Percentiles rank a stretch among this genome's conserved stretches.
Conservation (phyloP, 2,329 filamentous ascomycete genomes). For the Nemania abortiva region DNA sequence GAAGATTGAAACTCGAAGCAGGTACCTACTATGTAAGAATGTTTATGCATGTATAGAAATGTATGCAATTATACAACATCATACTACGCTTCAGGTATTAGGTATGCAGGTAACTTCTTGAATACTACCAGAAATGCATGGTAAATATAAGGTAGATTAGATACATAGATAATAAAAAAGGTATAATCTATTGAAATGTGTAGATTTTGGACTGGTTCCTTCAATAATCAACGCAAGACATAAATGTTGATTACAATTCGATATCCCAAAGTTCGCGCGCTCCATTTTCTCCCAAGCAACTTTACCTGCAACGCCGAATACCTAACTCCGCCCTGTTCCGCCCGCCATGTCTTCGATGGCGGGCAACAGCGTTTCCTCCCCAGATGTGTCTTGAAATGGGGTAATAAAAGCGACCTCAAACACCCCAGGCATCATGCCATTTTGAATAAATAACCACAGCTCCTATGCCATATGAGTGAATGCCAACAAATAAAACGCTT, state of each 20-base stretch:
- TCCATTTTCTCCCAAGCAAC: background rate
- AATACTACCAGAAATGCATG: too few species aligned
- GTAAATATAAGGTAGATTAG: too few species aligned
- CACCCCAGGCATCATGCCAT: background rate
- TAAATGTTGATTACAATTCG: background rate
- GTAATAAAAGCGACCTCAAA: background rate
- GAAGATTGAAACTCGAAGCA: background rate
- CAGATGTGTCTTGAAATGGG: background rate
- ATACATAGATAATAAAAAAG: background rate
- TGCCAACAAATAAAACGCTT: constrained; percentile 7
- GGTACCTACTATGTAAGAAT: background rate
- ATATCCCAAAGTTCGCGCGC: background rate
- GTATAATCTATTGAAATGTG: background rate
- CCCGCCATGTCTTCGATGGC: background rate
- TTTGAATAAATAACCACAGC: background rate
- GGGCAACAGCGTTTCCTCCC: background rate
- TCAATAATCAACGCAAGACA: background rate
- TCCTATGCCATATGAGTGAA: background rate
- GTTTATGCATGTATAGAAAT: too few species aligned
- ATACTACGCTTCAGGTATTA: too few species aligned
- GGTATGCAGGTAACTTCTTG: too few species aligned
- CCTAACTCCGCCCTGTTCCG: constrained; percentile 3
- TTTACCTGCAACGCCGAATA: constrained; percentile 8
- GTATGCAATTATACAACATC: too few species aligned
- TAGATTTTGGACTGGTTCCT: background rate